These are phyloP conservation scores for Royoungia palumana DNA, from an alignment of 768 basidiomycete genomes.

Conservation along the genomic window DNA sequence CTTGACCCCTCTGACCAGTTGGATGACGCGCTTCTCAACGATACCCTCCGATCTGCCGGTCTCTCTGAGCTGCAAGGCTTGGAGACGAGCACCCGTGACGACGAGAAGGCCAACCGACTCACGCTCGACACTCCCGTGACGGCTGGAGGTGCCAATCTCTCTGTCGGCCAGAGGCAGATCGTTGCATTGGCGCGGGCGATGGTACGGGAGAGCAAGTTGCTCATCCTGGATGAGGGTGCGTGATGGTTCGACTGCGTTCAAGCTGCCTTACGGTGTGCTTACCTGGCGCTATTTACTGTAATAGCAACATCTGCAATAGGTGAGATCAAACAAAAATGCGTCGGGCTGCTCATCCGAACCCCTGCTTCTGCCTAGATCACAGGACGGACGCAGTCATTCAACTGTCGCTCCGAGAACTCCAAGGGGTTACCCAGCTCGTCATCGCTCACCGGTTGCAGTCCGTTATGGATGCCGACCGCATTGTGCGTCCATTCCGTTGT, in stretches of 20 bases:
- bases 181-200: constrained; percentile 42
- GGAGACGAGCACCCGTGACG: constrained; percentile 12
- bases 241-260: not conserved
- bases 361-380: not conserved
- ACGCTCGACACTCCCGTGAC: constrained; percentile 45
- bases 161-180: constrained; percentile 48
- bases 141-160: constrained; percentile 35
- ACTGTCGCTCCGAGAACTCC: constrained; percentile 3
- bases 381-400: constrained; percentile 9
- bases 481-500: not conserved
- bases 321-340: not conserved
- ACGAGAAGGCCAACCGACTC: constrained; percentile 18
- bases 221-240: constrained; percentile 43
- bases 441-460: constrained; percentile 7
- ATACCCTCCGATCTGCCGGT: constrained; percentile 40
- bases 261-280: not conserved
- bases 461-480: constrained; percentile 9
- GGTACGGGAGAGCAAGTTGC: constrained; percentile 41
- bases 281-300: no score
- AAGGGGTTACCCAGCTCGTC: constrained; percentile 7
- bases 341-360: no score
- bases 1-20: constrained; percentile 50
- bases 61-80: constrained; percentile 27
- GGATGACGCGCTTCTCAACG: constrained; percentile 42
- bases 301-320: constrained; percentile 12